Evolutionary conservation across 768 basidiomycete genomes (phyloP), one percentile per base, ranked within the genome.

Genomic region (Panaeolus cyanescens): DNA sequence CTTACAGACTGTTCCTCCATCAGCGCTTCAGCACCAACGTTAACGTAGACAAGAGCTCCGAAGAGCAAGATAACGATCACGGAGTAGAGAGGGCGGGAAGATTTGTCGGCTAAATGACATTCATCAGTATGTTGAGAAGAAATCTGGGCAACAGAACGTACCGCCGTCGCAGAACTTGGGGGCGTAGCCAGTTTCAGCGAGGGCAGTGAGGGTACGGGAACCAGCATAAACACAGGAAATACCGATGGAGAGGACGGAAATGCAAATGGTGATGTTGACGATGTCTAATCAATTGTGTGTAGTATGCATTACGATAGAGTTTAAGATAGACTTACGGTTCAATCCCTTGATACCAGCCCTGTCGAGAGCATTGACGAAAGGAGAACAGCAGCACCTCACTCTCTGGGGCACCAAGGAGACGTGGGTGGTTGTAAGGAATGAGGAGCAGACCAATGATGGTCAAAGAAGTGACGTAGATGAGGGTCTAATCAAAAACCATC

Each of bases 141-240:
- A 5, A 5, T 50, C 15, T 34, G 7, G 6, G 33, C 6, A 13
- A 22, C 9, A n/a, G 3, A 15, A 7, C 65, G n/a, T 45, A 74
- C 72, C 74, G 65, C 80, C 80, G 20, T 74, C 50, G 59, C 80
- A 80, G 56, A 79, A 62, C 40, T 65, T 76, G 13, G 80, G 80
- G 0, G 80, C 79, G 55, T 79, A 82, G 10, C 80, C 80, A 15
- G 79, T 80, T 65, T 82, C 79, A 19, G 78, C 79, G 34, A 82
- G 74, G 6, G 80, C 80, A 36, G 78, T 76, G 32, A 82, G 66
- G 0, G 79, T 82, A 57, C 79, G 73, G 6, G 80, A 82, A 9
- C 77, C 79, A 28, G 79, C 79, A 56, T 80, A 82, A 4, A 82
- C 78, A 57, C 75, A 79, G 32, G 80, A 78, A 32, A 82, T 67